Evolutionary conservation across 371 early-diverging fungal genomes (phyloP).

Genomic region (Saksenaea oblongispora): DNA sequence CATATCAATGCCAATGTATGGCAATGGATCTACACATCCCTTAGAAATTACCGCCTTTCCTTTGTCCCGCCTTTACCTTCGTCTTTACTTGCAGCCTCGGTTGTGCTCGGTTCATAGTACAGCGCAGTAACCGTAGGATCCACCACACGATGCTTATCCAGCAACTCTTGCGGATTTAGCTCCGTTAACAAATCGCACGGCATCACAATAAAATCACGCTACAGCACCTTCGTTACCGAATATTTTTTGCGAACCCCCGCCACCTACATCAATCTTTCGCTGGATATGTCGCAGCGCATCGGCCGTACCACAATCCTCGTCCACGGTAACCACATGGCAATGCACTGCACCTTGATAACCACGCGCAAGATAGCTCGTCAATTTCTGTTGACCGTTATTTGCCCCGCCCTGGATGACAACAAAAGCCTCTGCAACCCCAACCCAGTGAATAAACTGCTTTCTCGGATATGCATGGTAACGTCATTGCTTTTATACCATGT

Average conservation of each 20-base stretch:
- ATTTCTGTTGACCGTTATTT: conserved; percentile 44
- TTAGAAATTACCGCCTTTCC: not conserved
- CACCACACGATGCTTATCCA: conserved; percentile 79
- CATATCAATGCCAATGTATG: conserved; percentile 82
- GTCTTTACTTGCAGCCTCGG: conserved; percentile 58
- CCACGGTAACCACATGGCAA: conserved; percentile 61
- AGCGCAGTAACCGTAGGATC: conserved; percentile 80
- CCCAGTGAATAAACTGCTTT: not conserved
- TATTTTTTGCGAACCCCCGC: too few species aligned
- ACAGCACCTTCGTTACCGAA: not conserved
- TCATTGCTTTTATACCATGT: conserved; percentile 57
- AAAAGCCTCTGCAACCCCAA: conserved; percentile 66
- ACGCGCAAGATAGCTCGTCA: conserved; percentile 72
- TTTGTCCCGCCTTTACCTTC: conserved; percentile 40
- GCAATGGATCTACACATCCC: conserved; percentile 42
- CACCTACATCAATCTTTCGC: conserved; percentile 73
- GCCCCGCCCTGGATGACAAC: conserved; percentile 61
- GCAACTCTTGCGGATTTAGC: conserved; percentile 75
- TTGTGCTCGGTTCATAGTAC: conserved; percentile 72
- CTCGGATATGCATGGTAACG: not conserved
- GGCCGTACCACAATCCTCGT: conserved; percentile 82
- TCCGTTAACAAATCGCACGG: conserved; percentile 88
- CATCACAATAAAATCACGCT: conserved; percentile 90
- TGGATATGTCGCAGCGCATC: conserved; percentile 81
- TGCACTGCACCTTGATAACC: conserved; percentile 70